Evolutionary conservation across 805 yeast genomes (phyloP).

Genomic region (Candida suzukii): DNA sequence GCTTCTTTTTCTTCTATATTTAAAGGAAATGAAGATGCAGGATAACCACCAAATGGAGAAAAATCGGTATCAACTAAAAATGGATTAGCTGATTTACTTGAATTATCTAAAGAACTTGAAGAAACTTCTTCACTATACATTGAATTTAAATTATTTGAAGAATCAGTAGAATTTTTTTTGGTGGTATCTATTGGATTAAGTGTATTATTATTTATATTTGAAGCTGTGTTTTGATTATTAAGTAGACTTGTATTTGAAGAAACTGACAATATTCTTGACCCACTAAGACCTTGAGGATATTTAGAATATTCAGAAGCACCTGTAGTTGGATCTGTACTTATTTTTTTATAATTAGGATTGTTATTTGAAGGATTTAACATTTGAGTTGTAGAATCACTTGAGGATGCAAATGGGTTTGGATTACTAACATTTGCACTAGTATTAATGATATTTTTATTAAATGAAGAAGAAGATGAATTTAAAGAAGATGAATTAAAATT

Average conservation of each 20-base stretch:
- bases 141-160: constrained; percentile 6
- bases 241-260: constrained; percentile 26
- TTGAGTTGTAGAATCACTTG: constrained; percentile 1
- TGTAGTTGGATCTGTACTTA: constrained; percentile 1
- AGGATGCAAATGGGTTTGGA: constrained; percentile 23
- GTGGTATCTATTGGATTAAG: constrained; percentile 4
- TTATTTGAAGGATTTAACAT: neutral
- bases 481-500: constrained; percentile 18
- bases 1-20: constrained; percentile 89
- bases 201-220: neutral
- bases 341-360: neutral
- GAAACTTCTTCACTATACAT: neutral
- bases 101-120: neutral
- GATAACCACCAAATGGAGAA: constrained; percentile 95
- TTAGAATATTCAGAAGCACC: constrained; percentile 52
- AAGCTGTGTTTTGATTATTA: constrained; percentile 2
- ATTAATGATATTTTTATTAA: neutral
- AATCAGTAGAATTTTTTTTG: constrained; percentile 2
- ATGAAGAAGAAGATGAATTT: neutral
- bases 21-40: constrained; percentile 86
- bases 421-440: neutral
- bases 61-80: constrained; percentile 52
- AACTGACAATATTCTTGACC: constrained; percentile 48
- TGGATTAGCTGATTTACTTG: constrained; percentile 6
- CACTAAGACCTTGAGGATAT: constrained; percentile 54